Base-by-base conservation (phyloP, 805 yeast species). In the Wickerhamomyces bovis region DNA sequence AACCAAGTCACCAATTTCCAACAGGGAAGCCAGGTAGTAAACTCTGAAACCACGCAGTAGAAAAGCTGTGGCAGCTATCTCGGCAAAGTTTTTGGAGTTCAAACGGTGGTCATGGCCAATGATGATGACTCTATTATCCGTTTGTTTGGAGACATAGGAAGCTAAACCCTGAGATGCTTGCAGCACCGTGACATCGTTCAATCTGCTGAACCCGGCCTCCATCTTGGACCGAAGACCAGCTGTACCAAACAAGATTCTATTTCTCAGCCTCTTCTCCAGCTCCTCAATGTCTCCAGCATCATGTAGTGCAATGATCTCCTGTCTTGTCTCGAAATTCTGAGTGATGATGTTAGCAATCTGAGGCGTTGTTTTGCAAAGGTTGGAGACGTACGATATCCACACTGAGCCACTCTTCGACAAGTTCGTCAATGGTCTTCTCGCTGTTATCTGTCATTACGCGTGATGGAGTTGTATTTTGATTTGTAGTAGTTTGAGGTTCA, bases 41-140 rank as follows among this genome's bases (percentile, higher is more conserved):
- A 92, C 96, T 43, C 69, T 76, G 55, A 86, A 80, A 0, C 96
- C 95, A 15, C 72, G 68, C 15, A 71, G 54, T 10, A 87, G 57
- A 45, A 95, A 94, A 2, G 81, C 89, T 41, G 83, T 73, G 1
- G 89, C 89, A 0, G 96, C 76, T 16, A 89, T 72, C 45, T 78
- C 77, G 2, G 97, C 97, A 70, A 85, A 92, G 47, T 81, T 69
- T 48, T 70, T 71, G 0, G 98, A 92, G 57, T 89, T 77, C 65
- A 77, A 82, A 33, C 99, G 72, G 64, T 94, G 98, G 62, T 92
- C 99, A 66, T 89, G 89, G 1, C 98, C 98, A 38, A 92, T 69
- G 0, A 89, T 96, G 16, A 87, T 72, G 1, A 75, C 67, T 3
- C 61, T 76, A 43, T 51, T 47, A 4, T 12, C 9, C 20, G 63